Percentiles rank a stretch among this genome's conserved stretches.
phyloP scores from a whole-genome alignment of 495 filamentous ascomycete species.

The Tuber brumale region DNA sequence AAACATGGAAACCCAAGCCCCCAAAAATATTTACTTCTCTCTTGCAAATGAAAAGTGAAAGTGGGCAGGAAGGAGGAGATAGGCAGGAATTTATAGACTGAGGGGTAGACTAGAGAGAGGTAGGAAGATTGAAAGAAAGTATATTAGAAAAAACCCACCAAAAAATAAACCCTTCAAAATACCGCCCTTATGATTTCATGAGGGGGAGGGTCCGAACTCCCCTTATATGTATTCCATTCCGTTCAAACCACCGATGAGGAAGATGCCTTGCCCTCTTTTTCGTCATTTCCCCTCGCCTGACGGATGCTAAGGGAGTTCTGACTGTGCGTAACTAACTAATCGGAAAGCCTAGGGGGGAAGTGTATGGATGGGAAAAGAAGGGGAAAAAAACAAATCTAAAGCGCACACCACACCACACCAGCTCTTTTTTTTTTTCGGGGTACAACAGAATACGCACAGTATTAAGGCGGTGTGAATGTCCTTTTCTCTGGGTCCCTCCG shows the following conservation, averaged over 20 bases:
- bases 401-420: conserved; percentile 5
- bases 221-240: conserved; percentile 26
- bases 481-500: conserved; percentile 13
- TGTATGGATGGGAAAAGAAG: conserved; percentile 20
- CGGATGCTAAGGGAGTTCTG: not conserved
- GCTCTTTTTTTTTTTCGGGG: conserved; percentile 3
- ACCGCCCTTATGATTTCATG: conserved; percentile 12
- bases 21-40: conserved; percentile 20
- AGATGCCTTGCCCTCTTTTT: conserved; percentile 10
- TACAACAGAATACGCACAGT: conserved; percentile 23
- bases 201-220: conserved; percentile 20
- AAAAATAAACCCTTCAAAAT: conserved; percentile 18
- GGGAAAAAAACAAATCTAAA: conserved; percentile 24
- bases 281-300: conserved; percentile 21
- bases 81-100: conserved; percentile 11
- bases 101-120: conserved; percentile 17
- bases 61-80: conserved; percentile 10
- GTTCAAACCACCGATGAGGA: not conserved
- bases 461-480: conserved; percentile 24
- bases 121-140: conserved; percentile 15
- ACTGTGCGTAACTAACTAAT: not conserved
- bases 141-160: conserved; percentile 27
- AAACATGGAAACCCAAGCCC: conserved; percentile 9
- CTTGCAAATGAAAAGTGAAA: conserved; percentile 9
- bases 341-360: conserved; percentile 5